Evolutionary conservation across 1,284 basidiomycete genomes (phyloP).

Genomic region (Ustilago cynodontis): DNA sequence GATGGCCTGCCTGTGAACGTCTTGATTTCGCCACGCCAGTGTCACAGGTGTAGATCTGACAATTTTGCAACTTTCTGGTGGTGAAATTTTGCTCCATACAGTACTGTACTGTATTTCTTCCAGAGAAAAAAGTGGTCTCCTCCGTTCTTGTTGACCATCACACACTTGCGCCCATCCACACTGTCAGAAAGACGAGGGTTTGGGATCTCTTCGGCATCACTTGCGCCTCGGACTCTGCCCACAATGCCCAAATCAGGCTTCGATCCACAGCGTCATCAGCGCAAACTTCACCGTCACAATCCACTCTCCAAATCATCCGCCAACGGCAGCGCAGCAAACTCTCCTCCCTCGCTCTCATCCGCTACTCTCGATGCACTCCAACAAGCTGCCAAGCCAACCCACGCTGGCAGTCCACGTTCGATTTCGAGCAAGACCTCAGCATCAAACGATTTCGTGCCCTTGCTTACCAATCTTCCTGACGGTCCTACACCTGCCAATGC

Average conservation of each 20-base stretch:
- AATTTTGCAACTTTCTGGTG: too few relatives aligned
- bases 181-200: too few relatives aligned
- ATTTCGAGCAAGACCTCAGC: conserved; percentile 5
- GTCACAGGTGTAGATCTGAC: too few relatives aligned
- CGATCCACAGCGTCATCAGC: conserved; percentile 54
- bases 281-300: conserved; percentile 54
- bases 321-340: conserved; percentile 18
- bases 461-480: conserved; percentile 54
- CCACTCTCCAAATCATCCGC: conserved; percentile 36
- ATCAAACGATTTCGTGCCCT: conserved; percentile 53
- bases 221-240: neutral
- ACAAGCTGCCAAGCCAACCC: conserved; percentile 18
- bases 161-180: neutral
- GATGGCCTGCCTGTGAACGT: too few relatives aligned
- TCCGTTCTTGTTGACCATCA: too few relatives aligned
- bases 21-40: too few relatives aligned
- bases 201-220: neutral
- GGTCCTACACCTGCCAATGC: conserved; percentile 8
- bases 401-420: neutral
- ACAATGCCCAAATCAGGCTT: conserved; percentile 61
- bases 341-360: conserved; percentile 19
- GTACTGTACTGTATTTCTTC: too few relatives aligned
- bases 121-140: too few relatives aligned
- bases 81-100: too few relatives aligned
- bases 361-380: conserved; percentile 36